Evolutionary conservation across 177 flowering plant species (phyloP).

Genomic region (Vitis hybrid): DNA sequence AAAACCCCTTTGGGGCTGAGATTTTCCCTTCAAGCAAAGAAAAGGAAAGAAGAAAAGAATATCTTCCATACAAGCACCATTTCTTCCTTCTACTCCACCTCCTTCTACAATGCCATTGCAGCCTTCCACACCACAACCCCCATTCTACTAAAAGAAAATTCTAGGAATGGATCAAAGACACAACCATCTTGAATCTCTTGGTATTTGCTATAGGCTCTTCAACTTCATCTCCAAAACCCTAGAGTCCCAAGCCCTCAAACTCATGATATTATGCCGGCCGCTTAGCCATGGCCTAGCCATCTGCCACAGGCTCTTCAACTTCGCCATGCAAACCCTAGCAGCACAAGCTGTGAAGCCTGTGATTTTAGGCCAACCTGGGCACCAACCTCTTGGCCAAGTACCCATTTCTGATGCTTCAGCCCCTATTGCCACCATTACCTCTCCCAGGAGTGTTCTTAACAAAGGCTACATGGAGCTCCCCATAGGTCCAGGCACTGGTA

Average conservation of each 20-base stretch:
- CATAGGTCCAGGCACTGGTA: not conserved
- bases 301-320: conserved; percentile 20
- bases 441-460: not conserved
- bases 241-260: conserved; percentile 15
- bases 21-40: conserved; percentile 1
- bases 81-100: conserved; percentile 3
- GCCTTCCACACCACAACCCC: not conserved
- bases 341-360: conserved; percentile 16
- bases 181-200: conserved; percentile 7
- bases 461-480: not conserved
- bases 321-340: conserved; percentile 11
- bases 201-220: conserved; percentile 22
- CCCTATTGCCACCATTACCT: too few relatives aligned
- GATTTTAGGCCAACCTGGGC: conserved; percentile 11
- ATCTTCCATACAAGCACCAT: not conserved
- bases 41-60: conserved; percentile 8
- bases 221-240: conserved; percentile 15
- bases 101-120: not conserved
- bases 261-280: conserved; percentile 11
- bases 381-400: too few relatives aligned
- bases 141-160: not conserved
- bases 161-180: conserved; percentile 24
- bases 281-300: not conserved
- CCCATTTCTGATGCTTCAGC: too few relatives aligned
- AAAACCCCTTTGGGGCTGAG: not conserved